Evolutionary conservation across 805 yeast species (phyloP).

Genomic region (Cyberlindnera xishuangbannaensis): DNA sequence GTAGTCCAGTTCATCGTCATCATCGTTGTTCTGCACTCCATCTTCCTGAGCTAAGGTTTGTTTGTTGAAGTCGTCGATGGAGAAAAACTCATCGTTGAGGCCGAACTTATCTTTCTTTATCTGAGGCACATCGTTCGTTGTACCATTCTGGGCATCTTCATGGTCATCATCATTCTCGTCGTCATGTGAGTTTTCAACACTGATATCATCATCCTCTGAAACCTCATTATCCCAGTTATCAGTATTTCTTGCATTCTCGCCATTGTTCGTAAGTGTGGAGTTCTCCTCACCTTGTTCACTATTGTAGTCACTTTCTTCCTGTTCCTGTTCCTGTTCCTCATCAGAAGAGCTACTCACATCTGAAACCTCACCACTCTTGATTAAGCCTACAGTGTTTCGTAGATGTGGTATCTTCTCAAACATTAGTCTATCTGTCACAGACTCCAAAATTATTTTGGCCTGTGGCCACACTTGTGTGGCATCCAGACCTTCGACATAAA

Average conservation of each 20-base stretch:
- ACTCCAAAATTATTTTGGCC: slow-evolving; percentile 77
- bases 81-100: slow-evolving; percentile 77
- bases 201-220: slow-evolving; percentile 6
- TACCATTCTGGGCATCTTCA: slow-evolving; percentile 39
- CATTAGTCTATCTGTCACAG: slow-evolving; percentile 60
- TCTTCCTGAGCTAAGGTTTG: slow-evolving; percentile 63
- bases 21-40: slow-evolving; percentile 27
- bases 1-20: slow-evolving; percentile 46
- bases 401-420: slow-evolving; percentile 49
- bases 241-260: slow-evolving; percentile 17
- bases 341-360: slow-evolving; percentile 17
- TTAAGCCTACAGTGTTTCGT: slow-evolving; percentile 24
- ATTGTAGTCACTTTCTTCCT: slow-evolving; percentile 15
- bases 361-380: slow-evolving; percentile 21
- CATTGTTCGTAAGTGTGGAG: no score
- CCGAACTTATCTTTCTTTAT: slow-evolving; percentile 49
- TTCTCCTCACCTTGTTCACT: slow-evolving; percentile 15
- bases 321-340: slow-evolving; percentile 18
- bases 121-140: slow-evolving; percentile 14
- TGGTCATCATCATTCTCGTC: slow-evolving; percentile 11
- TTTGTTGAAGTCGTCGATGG: slow-evolving; percentile 76
- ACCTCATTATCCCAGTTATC: slow-evolving; percentile 12
- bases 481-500: slow-evolving; percentile 80
- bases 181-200: slow-evolving; percentile 15
- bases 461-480: slow-evolving; percentile 94